Evolutionary conservation across 75 land plant genomes (phyloP), one percentile per base, ranked within the genome.

Genomic region (Pinus tabuliformis): DNA sequence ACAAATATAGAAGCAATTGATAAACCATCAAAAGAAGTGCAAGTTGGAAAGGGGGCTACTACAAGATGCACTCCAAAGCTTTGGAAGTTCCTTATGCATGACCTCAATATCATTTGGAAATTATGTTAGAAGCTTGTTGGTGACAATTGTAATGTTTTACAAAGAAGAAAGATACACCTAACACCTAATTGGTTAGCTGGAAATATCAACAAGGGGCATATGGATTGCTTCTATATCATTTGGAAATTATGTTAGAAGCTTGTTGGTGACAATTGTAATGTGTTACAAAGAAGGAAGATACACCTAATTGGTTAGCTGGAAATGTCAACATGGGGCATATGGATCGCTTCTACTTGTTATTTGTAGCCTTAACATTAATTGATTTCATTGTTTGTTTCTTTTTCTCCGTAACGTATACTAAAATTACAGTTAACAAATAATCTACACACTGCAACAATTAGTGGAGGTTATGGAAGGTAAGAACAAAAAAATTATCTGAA

Each of bases 171-270:
- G 73, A 77, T 18, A 45, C 76, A 2, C 82, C 80, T 0, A 86
- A 45, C 76, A 2, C 82, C 80, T 0, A 86, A 86, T 1, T 85
- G 89, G 89, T 85, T 87, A 52, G 81, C 87, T 13, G 39, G 21
- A 49, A 73, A 82, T 36, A 81, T 87, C 9, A 87, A 87, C 58
- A 6, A 17, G 12, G 89, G 87, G 20, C 84, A 82, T 61, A 57
- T 85, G 42, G 82, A 87, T 62, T 68, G 73, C 22, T 87, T 87
- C 37, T 87, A 72, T 86, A 14, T 78, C 83, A 7, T 42, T 81
- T 4, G 88, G 86, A n/a, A 86, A 81, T n/a, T 83, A 78, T 54
- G 54, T 86, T 6, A 83, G 88, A 70, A 81, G 83, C 71, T 85
- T 84, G 75, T 73, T 85, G 0, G 17, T 85, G 5, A 78, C 78